A percentile compares a stretch with the other conserved stretches of the same genome.
Evolutionary conservation across 495 filamentous ascomycete species (phyloP).

Genomic region (Letharia columbiana): DNA sequence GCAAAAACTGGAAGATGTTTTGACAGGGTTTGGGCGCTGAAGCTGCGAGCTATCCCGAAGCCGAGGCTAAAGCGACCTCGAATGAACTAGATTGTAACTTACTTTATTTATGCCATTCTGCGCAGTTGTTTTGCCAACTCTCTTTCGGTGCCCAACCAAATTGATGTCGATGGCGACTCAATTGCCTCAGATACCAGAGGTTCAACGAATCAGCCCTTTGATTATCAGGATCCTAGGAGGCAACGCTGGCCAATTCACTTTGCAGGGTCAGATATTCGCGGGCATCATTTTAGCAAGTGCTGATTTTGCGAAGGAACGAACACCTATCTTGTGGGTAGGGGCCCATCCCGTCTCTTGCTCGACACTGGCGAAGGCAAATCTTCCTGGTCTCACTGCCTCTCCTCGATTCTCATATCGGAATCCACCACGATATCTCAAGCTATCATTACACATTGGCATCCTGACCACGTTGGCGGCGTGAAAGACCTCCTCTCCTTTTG

Average conservation of each 20-base stretch:
- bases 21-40: constrained; percentile 16
- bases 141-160: neutral
- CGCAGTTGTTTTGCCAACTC: neutral
- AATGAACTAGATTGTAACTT: neutral
- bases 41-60: neutral
- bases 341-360: constrained; percentile 58
- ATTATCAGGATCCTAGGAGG: constrained; percentile 71
- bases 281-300: neutral
- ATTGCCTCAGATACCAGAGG: constrained; percentile 49
- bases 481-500: constrained; percentile 53
- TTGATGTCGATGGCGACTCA: constrained; percentile 37
- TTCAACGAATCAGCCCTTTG: constrained; percentile 54
- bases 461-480: constrained; percentile 73
- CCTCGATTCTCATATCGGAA: constrained; percentile 54
- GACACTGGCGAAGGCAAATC: constrained; percentile 69
- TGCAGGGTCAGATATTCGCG: constrained; percentile 38
- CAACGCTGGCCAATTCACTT: constrained; percentile 66
- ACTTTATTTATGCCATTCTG: neutral
- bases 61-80: constrained; percentile 12
- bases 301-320: constrained; percentile 56
- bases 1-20: constrained; percentile 20
- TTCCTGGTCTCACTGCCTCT: constrained; percentile 51
- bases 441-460: constrained; percentile 86
- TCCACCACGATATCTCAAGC: constrained; percentile 53
- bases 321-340: constrained; percentile 75